Conservation (phyloP, 805 yeast genomes). For the Alloascoidea hylecoeti region DNA sequence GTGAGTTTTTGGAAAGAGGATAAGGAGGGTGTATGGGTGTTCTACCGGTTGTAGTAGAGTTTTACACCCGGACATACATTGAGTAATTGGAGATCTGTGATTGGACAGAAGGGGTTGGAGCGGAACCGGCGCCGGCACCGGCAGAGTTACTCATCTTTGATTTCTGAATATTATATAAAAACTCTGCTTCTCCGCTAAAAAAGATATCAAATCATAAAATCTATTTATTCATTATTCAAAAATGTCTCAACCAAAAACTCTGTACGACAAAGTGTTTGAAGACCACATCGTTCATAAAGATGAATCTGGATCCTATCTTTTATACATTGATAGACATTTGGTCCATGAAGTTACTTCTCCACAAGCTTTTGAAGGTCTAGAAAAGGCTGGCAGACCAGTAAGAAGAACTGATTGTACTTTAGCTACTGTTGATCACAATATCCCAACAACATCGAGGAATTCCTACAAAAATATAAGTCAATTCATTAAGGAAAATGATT, state of each 20-base stretch:
- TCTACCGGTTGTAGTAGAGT: not conserved
- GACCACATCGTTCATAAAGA: constrained; percentile 90
- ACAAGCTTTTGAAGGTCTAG: constrained; percentile 95
- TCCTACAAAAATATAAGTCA: constrained; percentile 58
- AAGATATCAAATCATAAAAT: too few relatives aligned
- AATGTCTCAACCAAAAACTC: constrained; percentile 70
- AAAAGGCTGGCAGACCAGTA: constrained; percentile 74
- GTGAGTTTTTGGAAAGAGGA: not conserved
- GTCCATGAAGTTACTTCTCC: constrained; percentile 99
- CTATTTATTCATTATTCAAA: too few relatives aligned
- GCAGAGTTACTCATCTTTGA: not conserved
- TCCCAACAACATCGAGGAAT: constrained; percentile 85
- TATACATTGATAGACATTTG: constrained; percentile 92
- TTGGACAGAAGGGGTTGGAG: not conserved
- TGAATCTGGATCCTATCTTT: constrained; percentile 71
- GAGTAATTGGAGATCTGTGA: not conserved
- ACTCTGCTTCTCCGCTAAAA: too few relatives aligned
- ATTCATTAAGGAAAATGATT: constrained; percentile 83
- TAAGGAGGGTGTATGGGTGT: constrained; percentile 1
- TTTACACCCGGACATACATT: not conserved
- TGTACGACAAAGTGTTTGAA: constrained; percentile 92
- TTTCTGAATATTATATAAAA: too few relatives aligned
- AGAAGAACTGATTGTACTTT: constrained; percentile 77
- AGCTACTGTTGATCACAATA: constrained; percentile 94
- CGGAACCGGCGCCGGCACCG: constrained; percentile 1